Conservation (phyloP, 768 basidiomycete species). For the Calocera cornea region DNA sequence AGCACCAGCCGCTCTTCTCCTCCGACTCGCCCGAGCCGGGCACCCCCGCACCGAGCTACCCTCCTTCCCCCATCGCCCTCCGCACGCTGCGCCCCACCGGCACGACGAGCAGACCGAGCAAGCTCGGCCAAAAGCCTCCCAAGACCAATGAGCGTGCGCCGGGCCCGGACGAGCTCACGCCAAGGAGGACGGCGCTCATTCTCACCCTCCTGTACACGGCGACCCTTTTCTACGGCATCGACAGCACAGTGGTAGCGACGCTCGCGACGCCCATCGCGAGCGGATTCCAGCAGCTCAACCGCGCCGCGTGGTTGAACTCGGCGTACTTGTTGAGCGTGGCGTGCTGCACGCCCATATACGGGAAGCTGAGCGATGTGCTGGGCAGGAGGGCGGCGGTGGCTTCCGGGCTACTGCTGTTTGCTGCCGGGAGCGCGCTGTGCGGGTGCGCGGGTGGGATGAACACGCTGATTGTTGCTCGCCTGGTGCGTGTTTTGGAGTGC, state of each 20-base stretch:
- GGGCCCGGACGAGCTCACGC: background rate
- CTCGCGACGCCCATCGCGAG: slow-evolving; percentile 2
- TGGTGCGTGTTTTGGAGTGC: background rate
- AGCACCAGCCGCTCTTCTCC: background rate
- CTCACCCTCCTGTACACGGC: background rate
- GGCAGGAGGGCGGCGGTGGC: background rate
- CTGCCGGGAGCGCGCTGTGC: background rate
- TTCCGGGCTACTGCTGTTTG: background rate
- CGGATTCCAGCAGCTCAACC: slow-evolving; percentile 3
- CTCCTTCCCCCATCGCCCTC: background rate
- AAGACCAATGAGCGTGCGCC: background rate
- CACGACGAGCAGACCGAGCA: background rate
- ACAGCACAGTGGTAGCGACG: background rate
- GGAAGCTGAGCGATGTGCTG: background rate
- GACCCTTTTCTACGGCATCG: slow-evolving; percentile 1
- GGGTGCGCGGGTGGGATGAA: background rate
- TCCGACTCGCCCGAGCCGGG: background rate
- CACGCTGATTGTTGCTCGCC: background rate
- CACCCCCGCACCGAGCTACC: background rate
- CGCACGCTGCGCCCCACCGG: background rate
- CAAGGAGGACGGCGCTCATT: background rate
- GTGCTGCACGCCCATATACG: background rate
- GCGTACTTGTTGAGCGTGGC: background rate
- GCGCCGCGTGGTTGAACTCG: background rate
- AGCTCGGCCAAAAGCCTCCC: background rate